Evolutionary conservation across 2,329 filamentous ascomycete genomes (phyloP).

Genomic region (Sporothrix dimorphospora): DNA sequence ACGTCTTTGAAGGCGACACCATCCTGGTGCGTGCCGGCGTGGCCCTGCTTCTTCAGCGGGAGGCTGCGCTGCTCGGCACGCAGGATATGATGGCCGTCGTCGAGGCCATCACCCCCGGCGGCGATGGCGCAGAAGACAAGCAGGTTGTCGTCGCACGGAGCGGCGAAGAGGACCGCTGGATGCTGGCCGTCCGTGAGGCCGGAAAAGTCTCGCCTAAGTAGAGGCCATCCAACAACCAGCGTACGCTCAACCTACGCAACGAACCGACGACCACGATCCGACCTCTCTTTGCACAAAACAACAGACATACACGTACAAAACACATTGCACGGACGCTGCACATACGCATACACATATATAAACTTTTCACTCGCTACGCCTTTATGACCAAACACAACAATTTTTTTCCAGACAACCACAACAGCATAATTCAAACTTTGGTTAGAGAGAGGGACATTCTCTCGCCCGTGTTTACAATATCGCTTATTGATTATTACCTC

Average conservation of each 20-base stretch:
- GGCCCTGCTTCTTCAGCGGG: slow-evolving; percentile 61
- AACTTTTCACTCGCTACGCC: slow-evolving; percentile 16
- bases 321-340: not conserved
- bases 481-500: slow-evolving; percentile 12
- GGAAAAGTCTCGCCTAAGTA: slow-evolving; percentile 40
- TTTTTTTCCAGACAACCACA: not conserved
- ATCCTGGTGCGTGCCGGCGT: slow-evolving; percentile 72
- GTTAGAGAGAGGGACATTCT: not conserved
- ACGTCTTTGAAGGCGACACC: slow-evolving; percentile 78
- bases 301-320: slow-evolving; percentile 11
- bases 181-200: slow-evolving; percentile 45
- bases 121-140: slow-evolving; percentile 34
- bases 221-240: not conserved
- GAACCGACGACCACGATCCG: slow-evolving; percentile 2
- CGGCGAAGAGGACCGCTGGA: slow-evolving; percentile 55
- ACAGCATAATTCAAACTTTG: not conserved
- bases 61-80: slow-evolving; percentile 55
- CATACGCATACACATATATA: slow-evolving; percentile 14
- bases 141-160: slow-evolving; percentile 45
- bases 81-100: slow-evolving; percentile 51
- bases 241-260: not conserved
- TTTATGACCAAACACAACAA: slow-evolving; percentile 18
- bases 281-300: not conserved
- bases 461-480: slow-evolving; percentile 5
- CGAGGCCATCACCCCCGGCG: slow-evolving; percentile 42